Conservation (phyloP, 179 eudicot genomes). For the Corrigiola litoralis region DNA sequence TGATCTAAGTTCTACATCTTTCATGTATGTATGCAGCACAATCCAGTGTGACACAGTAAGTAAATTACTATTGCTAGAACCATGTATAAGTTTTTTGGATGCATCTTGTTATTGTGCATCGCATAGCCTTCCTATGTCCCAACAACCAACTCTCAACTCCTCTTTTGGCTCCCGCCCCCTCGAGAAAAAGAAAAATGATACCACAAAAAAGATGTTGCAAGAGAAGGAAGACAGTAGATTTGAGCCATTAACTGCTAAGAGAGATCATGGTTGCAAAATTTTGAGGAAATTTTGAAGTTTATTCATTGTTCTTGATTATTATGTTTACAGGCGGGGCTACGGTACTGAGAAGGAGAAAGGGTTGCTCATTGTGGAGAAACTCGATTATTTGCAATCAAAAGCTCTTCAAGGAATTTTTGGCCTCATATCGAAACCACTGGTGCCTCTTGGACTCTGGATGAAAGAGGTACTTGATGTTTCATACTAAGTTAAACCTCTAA, state of each 20-base stretch:
- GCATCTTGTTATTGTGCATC: not conserved
- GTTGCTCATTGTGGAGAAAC: conserved; percentile 72
- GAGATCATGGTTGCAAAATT: not conserved
- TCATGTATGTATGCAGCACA: too few relatives aligned
- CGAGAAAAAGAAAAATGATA: too few relatives aligned
- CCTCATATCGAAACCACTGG: conserved; percentile 55
- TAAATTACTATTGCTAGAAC: not conserved
- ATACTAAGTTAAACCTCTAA: not conserved
- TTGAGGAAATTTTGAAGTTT: not conserved
- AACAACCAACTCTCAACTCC: too few relatives aligned
- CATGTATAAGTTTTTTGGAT: not conserved
- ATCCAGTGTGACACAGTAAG: too few relatives aligned
- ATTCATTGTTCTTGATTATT: conserved; percentile 6
- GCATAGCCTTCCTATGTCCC: not conserved
- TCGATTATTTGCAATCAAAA: conserved; percentile 89
- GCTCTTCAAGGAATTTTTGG: conserved; percentile 60
- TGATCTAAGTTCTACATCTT: not conserved
- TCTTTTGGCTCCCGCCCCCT: too few relatives aligned
- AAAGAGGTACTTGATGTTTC: conserved; percentile 50
- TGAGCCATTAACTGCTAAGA: not conserved
- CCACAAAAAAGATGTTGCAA: too few relatives aligned
- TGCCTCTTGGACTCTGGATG: conserved; percentile 51
- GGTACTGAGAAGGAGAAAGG: conserved; percentile 85
- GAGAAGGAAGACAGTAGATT: not conserved
- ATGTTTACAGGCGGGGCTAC: conserved; percentile 72